phyloP scores from a whole-genome alignment of 2,329 filamentous ascomycete species.

The Talaromyces islandicus region DNA sequence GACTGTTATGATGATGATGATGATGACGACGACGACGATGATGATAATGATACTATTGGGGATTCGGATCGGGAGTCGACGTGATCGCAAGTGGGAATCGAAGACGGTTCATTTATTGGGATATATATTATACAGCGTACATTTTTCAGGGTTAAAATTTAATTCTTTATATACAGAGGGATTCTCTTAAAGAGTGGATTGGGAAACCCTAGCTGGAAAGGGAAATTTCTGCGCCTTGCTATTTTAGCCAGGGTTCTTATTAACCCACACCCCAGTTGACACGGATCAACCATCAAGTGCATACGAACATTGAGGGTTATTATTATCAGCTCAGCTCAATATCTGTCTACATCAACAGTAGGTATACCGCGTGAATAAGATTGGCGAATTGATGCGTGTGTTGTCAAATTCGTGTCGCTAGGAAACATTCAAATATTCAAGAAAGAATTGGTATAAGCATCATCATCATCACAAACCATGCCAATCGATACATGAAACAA shows the following conservation, averaged over 20 bases:
- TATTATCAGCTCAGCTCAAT: background rate
- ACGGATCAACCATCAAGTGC: background rate
- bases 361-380: background rate
- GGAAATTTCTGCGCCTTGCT: background rate
- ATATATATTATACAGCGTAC: background rate
- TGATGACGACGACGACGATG: constrained; percentile 7
- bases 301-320: background rate
- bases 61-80: background rate
- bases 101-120: background rate
- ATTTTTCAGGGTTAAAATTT: background rate
- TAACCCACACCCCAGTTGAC: background rate
- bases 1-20: constrained; percentile 7
- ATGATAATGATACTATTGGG: constrained; percentile 3
- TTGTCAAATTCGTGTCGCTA: background rate
- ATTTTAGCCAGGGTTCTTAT: background rate
- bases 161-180: background rate
- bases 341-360: background rate
- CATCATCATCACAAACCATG: background rate
- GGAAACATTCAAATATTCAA: background rate
- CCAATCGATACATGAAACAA: background rate
- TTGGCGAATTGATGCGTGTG: background rate
- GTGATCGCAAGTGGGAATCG: background rate
- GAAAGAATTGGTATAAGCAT: background rate
- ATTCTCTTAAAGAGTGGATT: background rate
- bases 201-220: background rate